phyloP scores from a whole-genome alignment of 2,329 filamentous ascomycete genomes.

The Pyricularia sp. region DNA sequence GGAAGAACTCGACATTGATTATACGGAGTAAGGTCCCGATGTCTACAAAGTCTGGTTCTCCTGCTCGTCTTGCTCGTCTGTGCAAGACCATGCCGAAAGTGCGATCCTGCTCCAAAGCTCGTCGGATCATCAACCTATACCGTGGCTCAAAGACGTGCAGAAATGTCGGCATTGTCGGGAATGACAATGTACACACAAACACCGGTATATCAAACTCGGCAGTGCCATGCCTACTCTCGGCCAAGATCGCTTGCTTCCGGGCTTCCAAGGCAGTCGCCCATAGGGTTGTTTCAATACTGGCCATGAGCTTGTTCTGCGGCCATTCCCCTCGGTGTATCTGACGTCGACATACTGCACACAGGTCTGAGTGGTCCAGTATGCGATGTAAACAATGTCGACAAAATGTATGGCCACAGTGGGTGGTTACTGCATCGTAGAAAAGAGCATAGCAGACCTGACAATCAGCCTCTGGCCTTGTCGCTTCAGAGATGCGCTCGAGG shows the following conservation, averaged over 20 bases:
- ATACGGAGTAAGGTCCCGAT: slow-evolving; percentile 72
- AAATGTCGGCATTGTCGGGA: slow-evolving; percentile 74
- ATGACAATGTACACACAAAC: slow-evolving; percentile 72
- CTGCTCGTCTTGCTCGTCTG: slow-evolving; percentile 32
- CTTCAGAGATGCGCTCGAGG: slow-evolving; percentile 35
- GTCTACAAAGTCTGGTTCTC: slow-evolving; percentile 42
- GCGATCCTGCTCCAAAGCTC: slow-evolving; percentile 57
- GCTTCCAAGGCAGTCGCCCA: slow-evolving; percentile 53
- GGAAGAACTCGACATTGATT: slow-evolving; percentile 56
- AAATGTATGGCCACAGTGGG: slow-evolving; percentile 78
- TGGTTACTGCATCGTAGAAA: slow-evolving; percentile 72
- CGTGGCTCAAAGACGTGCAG: slow-evolving; percentile 87
- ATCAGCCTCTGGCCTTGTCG: slow-evolving; percentile 58
- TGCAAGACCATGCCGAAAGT: slow-evolving; percentile 80
- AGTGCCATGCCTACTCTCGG: slow-evolving; percentile 41
- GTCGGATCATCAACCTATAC: slow-evolving; percentile 78
- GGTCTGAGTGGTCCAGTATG: slow-evolving; percentile 61
- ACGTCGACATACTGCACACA: slow-evolving; percentile 72
- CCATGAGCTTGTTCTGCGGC: slow-evolving; percentile 49
- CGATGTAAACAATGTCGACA: slow-evolving; percentile 68
- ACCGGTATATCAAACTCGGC: slow-evolving; percentile 51
- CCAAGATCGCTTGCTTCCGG: slow-evolving; percentile 39
- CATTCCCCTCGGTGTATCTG: slow-evolving; percentile 25
- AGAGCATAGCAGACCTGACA: slow-evolving; percentile 81
- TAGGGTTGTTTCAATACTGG: slow-evolving; percentile 50